Conservation (phyloP, 768 basidiomycete species). For the Serendipita sp. region DNA sequence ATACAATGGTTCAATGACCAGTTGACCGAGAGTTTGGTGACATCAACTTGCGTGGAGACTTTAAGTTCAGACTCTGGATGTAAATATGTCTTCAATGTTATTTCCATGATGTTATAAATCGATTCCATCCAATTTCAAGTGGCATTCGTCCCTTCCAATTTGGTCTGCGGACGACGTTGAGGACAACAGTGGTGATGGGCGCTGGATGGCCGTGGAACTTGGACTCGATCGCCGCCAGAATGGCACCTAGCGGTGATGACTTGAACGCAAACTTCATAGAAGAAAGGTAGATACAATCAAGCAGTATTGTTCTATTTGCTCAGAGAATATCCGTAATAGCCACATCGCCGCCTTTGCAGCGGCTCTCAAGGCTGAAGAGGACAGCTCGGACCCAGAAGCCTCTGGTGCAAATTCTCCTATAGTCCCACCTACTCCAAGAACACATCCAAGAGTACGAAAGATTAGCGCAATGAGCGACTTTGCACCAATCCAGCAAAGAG, state of each 20-base stretch:
- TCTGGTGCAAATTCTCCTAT: constrained; percentile 22
- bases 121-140: too few relatives aligned
- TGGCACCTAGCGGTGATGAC: background rate
- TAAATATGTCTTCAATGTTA: too few relatives aligned
- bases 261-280: background rate
- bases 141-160: too few relatives aligned
- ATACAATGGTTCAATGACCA: too few relatives aligned
- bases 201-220: background rate
- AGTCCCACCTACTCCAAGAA: constrained; percentile 14
- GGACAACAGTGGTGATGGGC: background rate
- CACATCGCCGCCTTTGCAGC: constrained; percentile 65
- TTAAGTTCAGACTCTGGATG: too few relatives aligned
- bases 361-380: constrained; percentile 51
- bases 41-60: too few relatives aligned
- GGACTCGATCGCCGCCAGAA: background rate
- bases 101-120: too few relatives aligned
- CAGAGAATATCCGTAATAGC: constrained; percentile 18
- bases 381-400: constrained; percentile 21
- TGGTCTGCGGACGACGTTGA: background rate
- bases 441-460: constrained; percentile 42
- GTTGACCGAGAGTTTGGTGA: too few relatives aligned
- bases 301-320: background rate
- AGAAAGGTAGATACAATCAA: background rate
- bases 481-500: constrained; percentile 74
- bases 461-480: constrained; percentile 76